phyloP scores from a whole-genome alignment of 1,284 basidiomycete genomes.

The Rhodotorula sp. region DNA sequence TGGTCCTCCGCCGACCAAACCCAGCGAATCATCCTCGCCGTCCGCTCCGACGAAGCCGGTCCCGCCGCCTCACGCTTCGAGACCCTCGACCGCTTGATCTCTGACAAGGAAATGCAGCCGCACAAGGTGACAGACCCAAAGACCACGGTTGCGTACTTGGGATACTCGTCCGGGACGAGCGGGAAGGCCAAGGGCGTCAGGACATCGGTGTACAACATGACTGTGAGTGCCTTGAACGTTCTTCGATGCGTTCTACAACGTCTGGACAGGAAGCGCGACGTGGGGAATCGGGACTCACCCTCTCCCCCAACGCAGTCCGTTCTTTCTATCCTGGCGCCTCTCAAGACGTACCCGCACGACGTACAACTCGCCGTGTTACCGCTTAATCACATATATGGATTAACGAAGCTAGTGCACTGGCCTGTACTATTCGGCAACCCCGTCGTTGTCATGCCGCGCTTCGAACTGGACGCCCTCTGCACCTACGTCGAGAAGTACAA shows the following conservation, averaged over 20 bases:
- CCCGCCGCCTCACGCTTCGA: slow-evolving; percentile 16
- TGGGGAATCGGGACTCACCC: background rate
- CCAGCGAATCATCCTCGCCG: slow-evolving; percentile 37
- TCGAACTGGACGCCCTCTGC: slow-evolving; percentile 71
- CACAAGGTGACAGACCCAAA: slow-evolving; percentile 20
- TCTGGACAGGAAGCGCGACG: background rate
- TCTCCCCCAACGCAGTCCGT: slow-evolving; percentile 6
- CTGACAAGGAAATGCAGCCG: slow-evolving; percentile 14
- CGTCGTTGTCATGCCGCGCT: slow-evolving; percentile 67
- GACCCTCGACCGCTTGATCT: slow-evolving; percentile 27
- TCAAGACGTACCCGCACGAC: slow-evolving; percentile 28
- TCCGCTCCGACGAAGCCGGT: slow-evolving; percentile 24
- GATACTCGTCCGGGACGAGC: slow-evolving; percentile 42
- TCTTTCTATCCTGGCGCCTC: slow-evolving; percentile 22
- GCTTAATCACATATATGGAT: slow-evolving; percentile 38
- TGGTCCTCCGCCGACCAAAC: slow-evolving; percentile 39
- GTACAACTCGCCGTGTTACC: slow-evolving; percentile 40
- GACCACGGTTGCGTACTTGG: slow-evolving; percentile 39
- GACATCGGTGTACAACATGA: slow-evolving; percentile 44
- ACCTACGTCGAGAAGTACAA: slow-evolving; percentile 64
- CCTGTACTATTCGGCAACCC: slow-evolving; percentile 62
- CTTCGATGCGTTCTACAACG: background rate
- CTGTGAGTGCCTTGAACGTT: background rate
- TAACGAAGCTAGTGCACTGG: slow-evolving; percentile 57
- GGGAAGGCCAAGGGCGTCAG: slow-evolving; percentile 44